phyloP scores from a whole-genome alignment of 2,329 filamentous ascomycete genomes.

The Simplicillium sp. region DNA sequence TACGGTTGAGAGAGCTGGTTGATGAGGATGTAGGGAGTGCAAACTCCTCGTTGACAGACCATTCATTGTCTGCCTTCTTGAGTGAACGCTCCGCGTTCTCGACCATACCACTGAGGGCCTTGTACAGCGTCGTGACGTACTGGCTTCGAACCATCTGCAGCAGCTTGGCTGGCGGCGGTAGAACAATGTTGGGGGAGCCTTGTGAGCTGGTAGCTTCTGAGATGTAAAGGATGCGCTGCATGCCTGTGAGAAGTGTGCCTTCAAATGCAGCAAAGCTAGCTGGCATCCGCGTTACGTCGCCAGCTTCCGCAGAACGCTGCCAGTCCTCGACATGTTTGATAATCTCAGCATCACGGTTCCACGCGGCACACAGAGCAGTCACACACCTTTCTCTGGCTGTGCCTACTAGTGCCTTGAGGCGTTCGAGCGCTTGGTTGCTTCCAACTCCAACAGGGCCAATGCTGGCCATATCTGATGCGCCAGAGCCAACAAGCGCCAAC shows the following conservation, averaged over 20 bases:
- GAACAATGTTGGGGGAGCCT: slow-evolving; percentile 66
- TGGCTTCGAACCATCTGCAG: slow-evolving; percentile 84
- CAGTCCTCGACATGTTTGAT: slow-evolving; percentile 92
- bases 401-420: slow-evolving; percentile 66
- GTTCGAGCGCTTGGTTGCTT: slow-evolving; percentile 53
- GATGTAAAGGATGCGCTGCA: slow-evolving; percentile 95
- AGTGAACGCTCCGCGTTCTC: slow-evolving; percentile 81
- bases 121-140: slow-evolving; percentile 90
- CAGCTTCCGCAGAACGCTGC: slow-evolving; percentile 71
- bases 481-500: slow-evolving; percentile 73
- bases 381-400: slow-evolving; percentile 76
- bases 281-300: slow-evolving; percentile 87
- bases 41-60: slow-evolving; percentile 39
- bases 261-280: slow-evolving; percentile 79
- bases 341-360: slow-evolving; percentile 88
- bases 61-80: slow-evolving; percentile 54
- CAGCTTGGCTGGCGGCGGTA: slow-evolving; percentile 76
- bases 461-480: slow-evolving; percentile 75
- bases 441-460: slow-evolving; percentile 54
- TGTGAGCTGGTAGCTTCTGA: slow-evolving; percentile 73
- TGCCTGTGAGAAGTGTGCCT: slow-evolving; percentile 66
- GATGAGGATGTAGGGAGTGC: slow-evolving; percentile 24
- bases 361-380: slow-evolving; percentile 76
- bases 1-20: slow-evolving; percentile 25
- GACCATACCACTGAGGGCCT: slow-evolving; percentile 88